Evolutionary conservation across 208 protist genomes (phyloP).

Genomic region (Leishmania tropica): DNA sequence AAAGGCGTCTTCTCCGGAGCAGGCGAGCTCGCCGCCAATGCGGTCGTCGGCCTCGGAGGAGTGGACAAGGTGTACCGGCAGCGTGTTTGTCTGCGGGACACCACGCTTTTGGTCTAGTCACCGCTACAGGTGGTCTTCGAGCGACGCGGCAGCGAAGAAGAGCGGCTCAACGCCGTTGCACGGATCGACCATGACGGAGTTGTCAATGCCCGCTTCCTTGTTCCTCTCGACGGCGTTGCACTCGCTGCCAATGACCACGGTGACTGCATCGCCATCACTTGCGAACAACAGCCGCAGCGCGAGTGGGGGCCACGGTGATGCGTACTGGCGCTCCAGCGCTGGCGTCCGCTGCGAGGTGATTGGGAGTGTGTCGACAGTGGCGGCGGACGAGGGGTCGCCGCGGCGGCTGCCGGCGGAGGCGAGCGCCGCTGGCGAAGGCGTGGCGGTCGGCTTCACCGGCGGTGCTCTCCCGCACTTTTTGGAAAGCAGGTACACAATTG

Average conservation of each 20-base stretch:
- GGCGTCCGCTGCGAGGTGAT: constrained; percentile 34
- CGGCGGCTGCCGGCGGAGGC: constrained; percentile 14
- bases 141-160: constrained; percentile 3
- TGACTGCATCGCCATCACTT: constrained; percentile 26
- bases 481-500: constrained; percentile 31
- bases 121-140: constrained; percentile 7
- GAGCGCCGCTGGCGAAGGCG: neutral
- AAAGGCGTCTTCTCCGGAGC: neutral
- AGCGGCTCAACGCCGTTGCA: constrained; percentile 16
- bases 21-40: neutral
- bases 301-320: constrained; percentile 2
- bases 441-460: neutral
- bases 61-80: constrained; percentile 1
- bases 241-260: constrained; percentile 22
- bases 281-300: constrained; percentile 8
- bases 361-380: constrained; percentile 14
- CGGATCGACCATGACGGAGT: constrained; percentile 14
- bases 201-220: neutral
- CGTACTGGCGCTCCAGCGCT: neutral
- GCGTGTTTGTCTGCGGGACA: constrained; percentile 31
- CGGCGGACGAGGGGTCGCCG: constrained; percentile 11
- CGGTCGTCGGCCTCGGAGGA: neutral
- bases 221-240: neutral
- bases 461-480: constrained; percentile 9
- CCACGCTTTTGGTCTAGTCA: constrained; percentile 40